Evolutionary conservation across 1,284 basidiomycete species (phyloP), one percentile per base, ranked within the genome.

Genomic region (Xerocomus amazonicus): DNA sequence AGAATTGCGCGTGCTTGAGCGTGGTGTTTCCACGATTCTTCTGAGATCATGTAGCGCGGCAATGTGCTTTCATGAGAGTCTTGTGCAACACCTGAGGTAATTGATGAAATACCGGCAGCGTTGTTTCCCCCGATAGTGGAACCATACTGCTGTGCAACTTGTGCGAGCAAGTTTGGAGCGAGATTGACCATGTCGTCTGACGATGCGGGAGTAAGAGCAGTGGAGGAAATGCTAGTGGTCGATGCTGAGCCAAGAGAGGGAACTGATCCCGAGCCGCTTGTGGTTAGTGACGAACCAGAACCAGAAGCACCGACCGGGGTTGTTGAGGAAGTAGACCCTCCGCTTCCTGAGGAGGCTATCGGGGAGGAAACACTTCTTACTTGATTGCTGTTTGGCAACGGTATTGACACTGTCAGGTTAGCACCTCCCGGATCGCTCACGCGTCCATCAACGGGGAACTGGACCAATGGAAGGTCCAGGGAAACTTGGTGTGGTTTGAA

Each of bases 21-120:
- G 51, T 88, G 84, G 59, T 90, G 85, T 67, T 86, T 87, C 87
- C 86, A 88, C 7, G 84, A 86, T 62, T 89, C 87, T 61, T 87
- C 86, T 26, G 80, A 75, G 32, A 83, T 71, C 52, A 76, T 70
- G 65, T 80, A 84, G 48, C 76, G 72, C 44, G 78, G 73, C 14
- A 74, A 69, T 50, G 64, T 52, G 43, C 59, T 59, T 59, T 70
- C 73, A 56, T 69, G 63, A 61, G 72, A 65, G 55, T 72, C 72
- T 54, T 68, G 66, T 14, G 68, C 69, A 56, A 71, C 71, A 38
- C 67, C 70, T 12, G 71, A 69, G 12, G 71, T 66, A 55, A 76
- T 73, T 10, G 76, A 76, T 32, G 59, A 57, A 52, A 66, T 63
- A 58, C 60, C 56, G 17, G 62, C 58, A 52, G 44, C 42, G 17